Conservation (phyloP, 768 basidiomycete species). For the Lactifluus pinguis region DNA sequence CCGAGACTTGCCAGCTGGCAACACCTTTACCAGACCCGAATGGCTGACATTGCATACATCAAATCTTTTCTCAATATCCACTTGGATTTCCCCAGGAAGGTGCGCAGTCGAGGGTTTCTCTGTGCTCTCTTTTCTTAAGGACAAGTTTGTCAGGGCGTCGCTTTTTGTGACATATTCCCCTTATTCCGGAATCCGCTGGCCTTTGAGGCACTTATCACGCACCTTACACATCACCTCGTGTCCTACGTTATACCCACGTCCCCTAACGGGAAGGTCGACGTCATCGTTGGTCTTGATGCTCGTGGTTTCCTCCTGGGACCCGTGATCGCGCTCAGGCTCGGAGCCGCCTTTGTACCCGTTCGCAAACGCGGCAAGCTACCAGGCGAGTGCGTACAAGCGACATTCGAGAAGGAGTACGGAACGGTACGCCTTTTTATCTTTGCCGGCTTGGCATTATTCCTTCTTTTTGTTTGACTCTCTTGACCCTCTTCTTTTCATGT, state of each 20-base stretch:
- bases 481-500: too few relatives aligned
- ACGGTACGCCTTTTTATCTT: constrained; percentile 36
- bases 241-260: constrained; percentile 61
- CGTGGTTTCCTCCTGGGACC: constrained; percentile 94
- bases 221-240: constrained; percentile 77
- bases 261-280: constrained; percentile 67
- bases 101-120: constrained; percentile 25
- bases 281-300: constrained; percentile 91
- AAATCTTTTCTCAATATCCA: constrained; percentile 50
- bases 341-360: constrained; percentile 93
- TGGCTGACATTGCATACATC: constrained; percentile 73
- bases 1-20: not conserved
- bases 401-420: constrained; percentile 92
- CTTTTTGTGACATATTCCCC: constrained; percentile 93
- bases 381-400: constrained; percentile 62
- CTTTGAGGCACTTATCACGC: constrained; percentile 86
- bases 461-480: too few relatives aligned
- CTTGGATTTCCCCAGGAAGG: constrained; percentile 87
- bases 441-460: too few relatives aligned
- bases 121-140: not conserved
- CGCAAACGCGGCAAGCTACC: constrained; percentile 94
- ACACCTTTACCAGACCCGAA: constrained; percentile 22
- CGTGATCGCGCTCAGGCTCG: constrained; percentile 79
- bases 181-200: constrained; percentile 77
- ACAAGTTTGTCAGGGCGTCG: constrained; percentile 54